Base-by-base conservation (phyloP, 139 green algal genomes). In the Pleodorina starrii region DNA sequence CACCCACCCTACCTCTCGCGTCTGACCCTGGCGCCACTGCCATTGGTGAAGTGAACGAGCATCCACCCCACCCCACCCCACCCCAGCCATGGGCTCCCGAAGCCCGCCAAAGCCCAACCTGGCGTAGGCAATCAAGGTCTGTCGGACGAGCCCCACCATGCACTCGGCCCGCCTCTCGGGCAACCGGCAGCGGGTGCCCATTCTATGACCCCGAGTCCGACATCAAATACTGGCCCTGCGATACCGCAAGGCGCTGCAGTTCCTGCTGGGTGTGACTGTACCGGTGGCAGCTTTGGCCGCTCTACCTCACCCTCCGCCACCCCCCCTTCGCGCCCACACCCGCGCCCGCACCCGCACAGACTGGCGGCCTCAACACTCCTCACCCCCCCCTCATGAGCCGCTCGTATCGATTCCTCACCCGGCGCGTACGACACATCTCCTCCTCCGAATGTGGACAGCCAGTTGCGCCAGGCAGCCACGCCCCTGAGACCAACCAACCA, bases 371-470 rank as follows among this genome's bases (percentile, higher is more conserved):
- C 32, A 75, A 17, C n/a, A 75, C 11, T 12, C 5, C 32, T 21
- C 29, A 43, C 11, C 11, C 9, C 66, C 16, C 5, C 6, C 11
- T 48, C 35, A 14, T 23, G 27, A 5, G 17, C 12, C 32, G 11
- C 5, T 43, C 9, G 43, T 44, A 43, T 25, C 7, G 32, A 12
- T 25, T 5, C 5, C 74, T 66, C 74, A 66, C 74, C 74, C 27
- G 76, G 76, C 35, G 50, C 76, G 27, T 63, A 84, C 76, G 48
- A 19, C 50, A 84, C 76, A 36, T 84, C 76, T 6, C 76, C 76
- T 2, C 50, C 50, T 1, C 21, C 50, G 76, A n/a, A 84, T 17
- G 32, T 84, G 50, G 16, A 16, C 32, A 84, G 76, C 76, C 76
- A 84, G 4, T 4, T 35, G 50, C 76, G 50, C 76, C 48, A 71